Evolutionary conservation across 192 early-diverging fungal genomes (phyloP).

Genomic region (Allomyces arbusculus): DNA sequence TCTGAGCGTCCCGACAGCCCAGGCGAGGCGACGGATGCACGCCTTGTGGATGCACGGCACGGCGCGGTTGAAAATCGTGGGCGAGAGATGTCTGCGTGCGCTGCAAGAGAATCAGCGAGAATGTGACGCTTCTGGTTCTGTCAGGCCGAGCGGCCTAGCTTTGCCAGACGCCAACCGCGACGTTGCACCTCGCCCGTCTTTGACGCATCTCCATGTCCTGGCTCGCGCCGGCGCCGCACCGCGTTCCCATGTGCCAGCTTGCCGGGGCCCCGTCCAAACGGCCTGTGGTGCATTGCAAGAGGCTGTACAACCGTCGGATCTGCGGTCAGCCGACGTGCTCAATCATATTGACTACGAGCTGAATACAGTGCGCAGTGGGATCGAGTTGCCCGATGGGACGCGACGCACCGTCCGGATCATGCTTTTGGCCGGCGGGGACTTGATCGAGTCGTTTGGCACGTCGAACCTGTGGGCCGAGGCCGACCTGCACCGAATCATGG

Average conservation of each 20-base stretch:
- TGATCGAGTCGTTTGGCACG: slow-evolving; percentile 86
- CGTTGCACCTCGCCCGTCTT: too few relatives aligned
- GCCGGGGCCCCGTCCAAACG: slow-evolving; percentile 68
- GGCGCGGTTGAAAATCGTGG: too few relatives aligned
- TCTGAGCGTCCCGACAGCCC: too few relatives aligned
- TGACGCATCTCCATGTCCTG: too few relatives aligned
- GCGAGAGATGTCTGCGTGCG: too few relatives aligned
- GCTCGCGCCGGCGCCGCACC: slow-evolving; percentile 61
- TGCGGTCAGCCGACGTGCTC: slow-evolving; percentile 68
- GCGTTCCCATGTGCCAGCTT: slow-evolving; percentile 81
- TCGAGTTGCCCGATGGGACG: slow-evolving; percentile 35
- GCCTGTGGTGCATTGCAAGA: slow-evolving; percentile 97
- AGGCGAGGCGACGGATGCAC: too few relatives aligned
- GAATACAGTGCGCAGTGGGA: slow-evolving; percentile 50
- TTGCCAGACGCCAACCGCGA: too few relatives aligned
- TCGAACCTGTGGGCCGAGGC: slow-evolving; percentile 68
- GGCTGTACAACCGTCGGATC: slow-evolving; percentile 50
- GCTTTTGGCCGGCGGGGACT: slow-evolving; percentile 86
- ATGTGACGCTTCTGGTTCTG: too few relatives aligned
- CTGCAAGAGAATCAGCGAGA: too few relatives aligned
- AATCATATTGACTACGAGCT: slow-evolving; percentile 86
- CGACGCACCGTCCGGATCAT: slow-evolving; percentile 57
- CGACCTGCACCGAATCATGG: slow-evolving; percentile 85
- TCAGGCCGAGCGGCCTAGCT: too few relatives aligned
- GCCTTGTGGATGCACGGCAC: too few relatives aligned